Evolutionary conservation across 2,329 filamentous ascomycete species (phyloP), one percentile per base, ranked within the genome.

Genomic region (Monilinia fructicola): DNA sequence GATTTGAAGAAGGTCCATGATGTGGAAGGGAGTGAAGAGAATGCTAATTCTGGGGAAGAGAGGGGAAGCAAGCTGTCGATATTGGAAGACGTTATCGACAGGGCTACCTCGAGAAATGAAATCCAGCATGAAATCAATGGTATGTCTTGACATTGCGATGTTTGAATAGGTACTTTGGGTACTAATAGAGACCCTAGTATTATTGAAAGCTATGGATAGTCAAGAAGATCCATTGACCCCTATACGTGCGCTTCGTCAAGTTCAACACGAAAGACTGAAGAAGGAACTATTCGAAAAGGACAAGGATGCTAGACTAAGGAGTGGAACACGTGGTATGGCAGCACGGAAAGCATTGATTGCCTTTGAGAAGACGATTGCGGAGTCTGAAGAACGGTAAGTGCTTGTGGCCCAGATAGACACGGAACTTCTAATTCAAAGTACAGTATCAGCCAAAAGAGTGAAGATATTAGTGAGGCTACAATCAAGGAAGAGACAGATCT

Each of bases 311-410:
- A 82, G 86, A 53, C 78, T 92, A 52, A 82, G 91, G 62, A 94
- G 91, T 73, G 92, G 92, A 44, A 85, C 90, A 1, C 80, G 92
- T 53, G 92, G 92, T 0, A 79, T 90, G 74, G 84, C 89, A 68
- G 91, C 91, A 0, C 82, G 91, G n/a, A 94, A 95, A 73, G 85
- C 87, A 1, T 78, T 95, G 23, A 85, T 87, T 60, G 84, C 84
- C 4, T 84, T 88, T 38, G 92, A 96, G 74, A 87, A 87, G 69
- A 83, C 84, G 21, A 81, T 91, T 2, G 82, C 85, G 14, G 83
- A 86, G 55, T 88, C 72, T 11, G 67, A 69, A 54, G 69, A 71
- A 65, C 68, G 69, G 73, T 74, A 81, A 71, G 60, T 44, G n/a
- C 2, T 7, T 44, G 23, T 48, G 6, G 28, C 52, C 2, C 5